Conservation (phyloP, 73 alveolate genomes). For the Paramecium tetraurelia region DNA sequence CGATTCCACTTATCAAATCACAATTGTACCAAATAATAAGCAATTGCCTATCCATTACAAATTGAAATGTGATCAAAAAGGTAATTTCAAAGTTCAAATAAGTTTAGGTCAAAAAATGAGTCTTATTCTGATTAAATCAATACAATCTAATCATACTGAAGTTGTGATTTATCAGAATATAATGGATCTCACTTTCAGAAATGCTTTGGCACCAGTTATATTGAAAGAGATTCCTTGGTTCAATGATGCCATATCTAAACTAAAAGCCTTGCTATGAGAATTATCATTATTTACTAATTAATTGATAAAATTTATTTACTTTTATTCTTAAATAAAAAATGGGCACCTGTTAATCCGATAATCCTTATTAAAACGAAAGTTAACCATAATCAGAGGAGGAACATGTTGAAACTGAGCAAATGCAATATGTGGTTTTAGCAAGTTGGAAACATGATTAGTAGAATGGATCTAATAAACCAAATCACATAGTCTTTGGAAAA, state of each 20-base stretch:
- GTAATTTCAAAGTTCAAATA: background rate
- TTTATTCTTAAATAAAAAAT: background rate
- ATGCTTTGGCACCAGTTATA: background rate
- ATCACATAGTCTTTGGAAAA: background rate
- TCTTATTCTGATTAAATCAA: background rate
- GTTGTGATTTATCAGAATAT: background rate
- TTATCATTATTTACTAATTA: background rate
- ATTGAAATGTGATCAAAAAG: background rate
- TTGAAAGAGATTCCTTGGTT: constrained; percentile 7
- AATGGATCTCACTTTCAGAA: background rate
- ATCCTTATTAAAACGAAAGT: background rate
- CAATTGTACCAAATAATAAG: background rate
- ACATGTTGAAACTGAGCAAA: background rate
- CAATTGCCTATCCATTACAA: background rate
- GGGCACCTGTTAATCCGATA: constrained; percentile 4
- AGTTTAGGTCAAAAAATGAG: background rate
- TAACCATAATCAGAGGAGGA: background rate
- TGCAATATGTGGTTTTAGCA: background rate
- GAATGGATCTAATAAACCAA: background rate
- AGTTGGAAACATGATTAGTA: background rate
- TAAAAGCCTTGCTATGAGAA: background rate
- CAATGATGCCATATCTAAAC: background rate
- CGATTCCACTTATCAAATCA: background rate
- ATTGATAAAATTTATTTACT: background rate
- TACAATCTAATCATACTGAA: background rate